These are phyloP conservation scores for Grosmannia penicillata DNA, from an alignment of 2,329 filamentous ascomycete genomes.

Conservation along the genomic window DNA sequence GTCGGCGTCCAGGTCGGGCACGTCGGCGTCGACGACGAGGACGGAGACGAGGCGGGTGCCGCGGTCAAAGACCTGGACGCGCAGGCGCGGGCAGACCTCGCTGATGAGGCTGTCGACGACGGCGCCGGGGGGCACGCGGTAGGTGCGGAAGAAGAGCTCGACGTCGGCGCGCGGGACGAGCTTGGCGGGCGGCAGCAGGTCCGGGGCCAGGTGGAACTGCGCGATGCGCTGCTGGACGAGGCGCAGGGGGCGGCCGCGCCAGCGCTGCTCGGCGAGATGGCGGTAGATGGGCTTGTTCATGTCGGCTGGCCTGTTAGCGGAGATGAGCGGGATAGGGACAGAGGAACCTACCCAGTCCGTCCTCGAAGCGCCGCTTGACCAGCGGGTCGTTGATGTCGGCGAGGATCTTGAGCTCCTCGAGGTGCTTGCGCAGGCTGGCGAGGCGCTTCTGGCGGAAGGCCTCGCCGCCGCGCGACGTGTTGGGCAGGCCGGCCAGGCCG, in stretches of 20 bases:
- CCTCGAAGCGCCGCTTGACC: constrained; percentile 88
- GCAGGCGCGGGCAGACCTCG: constrained; percentile 59
- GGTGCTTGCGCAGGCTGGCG: constrained; percentile 51
- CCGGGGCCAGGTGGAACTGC: constrained; percentile 78
- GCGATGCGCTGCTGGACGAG: constrained; percentile 72
- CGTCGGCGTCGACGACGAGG: constrained; percentile 78
- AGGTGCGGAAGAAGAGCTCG: constrained; percentile 61
- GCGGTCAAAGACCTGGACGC: constrained; percentile 71
- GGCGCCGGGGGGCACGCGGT: constrained; percentile 58
- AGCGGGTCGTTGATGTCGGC: constrained; percentile 91
- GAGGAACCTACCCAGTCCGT: constrained; percentile 57
- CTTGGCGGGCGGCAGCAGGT: constrained; percentile 53
- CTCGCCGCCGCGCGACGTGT: constrained; percentile 46
- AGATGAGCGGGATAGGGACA: constrained; percentile 1
- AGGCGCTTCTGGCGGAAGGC: constrained; percentile 51
- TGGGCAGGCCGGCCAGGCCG: constrained; percentile 24
- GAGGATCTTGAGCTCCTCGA: constrained; percentile 72
- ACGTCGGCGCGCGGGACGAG: constrained; percentile 70
- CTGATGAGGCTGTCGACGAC: constrained; percentile 62
- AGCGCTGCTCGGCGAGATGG: constrained; percentile 72
- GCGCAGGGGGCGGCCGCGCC: constrained; percentile 68
- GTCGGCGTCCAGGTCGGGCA: constrained; percentile 64
- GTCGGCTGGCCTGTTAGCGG: constrained; percentile 44
- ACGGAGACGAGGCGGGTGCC: constrained; percentile 74
- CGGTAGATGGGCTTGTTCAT: constrained; percentile 96